phyloP scores from a whole-genome alignment of 768 basidiomycete species.

The Artomyces pyxidatus region DNA sequence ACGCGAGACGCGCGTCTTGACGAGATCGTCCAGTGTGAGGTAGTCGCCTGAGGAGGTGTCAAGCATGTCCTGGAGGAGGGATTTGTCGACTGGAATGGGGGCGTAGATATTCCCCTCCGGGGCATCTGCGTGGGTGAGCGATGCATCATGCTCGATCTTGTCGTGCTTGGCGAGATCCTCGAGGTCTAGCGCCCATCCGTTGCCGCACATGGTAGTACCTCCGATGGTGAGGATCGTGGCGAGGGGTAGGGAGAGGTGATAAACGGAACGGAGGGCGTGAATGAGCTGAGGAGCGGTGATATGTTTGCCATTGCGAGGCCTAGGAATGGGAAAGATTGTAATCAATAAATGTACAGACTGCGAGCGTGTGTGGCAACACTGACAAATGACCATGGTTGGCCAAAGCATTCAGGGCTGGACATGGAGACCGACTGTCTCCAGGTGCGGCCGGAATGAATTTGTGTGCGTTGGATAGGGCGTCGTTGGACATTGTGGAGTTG shows the following conservation, averaged over 20 bases:
- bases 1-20: conserved; percentile 39
- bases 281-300: conserved; percentile 44
- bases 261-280: conserved; percentile 41
- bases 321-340: too few relatives aligned
- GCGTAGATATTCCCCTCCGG: conserved; percentile 29
- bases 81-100: conserved; percentile 31
- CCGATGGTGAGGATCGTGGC: conserved; percentile 40
- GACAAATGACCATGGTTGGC: conserved; percentile 74
- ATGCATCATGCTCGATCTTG: conserved; percentile 55
- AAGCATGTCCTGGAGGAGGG: conserved; percentile 27
- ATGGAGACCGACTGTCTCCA: conserved; percentile 56
- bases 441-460: conserved; percentile 1
- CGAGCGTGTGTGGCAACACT: conserved; percentile 19
- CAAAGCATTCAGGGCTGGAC: conserved; percentile 66
- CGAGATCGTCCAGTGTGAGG: conserved; percentile 41
- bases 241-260: conserved; percentile 54
- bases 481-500: not conserved
- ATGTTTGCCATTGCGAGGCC: conserved; percentile 42
- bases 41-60: conserved; percentile 19
- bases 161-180: conserved; percentile 48
- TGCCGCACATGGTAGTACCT: conserved; percentile 19
- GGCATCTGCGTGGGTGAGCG: conserved; percentile 43
- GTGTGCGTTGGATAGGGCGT: not conserved
- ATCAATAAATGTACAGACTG: too few relatives aligned
- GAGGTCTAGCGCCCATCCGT: conserved; percentile 33